phyloP scores from a whole-genome alignment of 2,329 filamentous ascomycete genomes.

The Epichloe sylvatica region DNA sequence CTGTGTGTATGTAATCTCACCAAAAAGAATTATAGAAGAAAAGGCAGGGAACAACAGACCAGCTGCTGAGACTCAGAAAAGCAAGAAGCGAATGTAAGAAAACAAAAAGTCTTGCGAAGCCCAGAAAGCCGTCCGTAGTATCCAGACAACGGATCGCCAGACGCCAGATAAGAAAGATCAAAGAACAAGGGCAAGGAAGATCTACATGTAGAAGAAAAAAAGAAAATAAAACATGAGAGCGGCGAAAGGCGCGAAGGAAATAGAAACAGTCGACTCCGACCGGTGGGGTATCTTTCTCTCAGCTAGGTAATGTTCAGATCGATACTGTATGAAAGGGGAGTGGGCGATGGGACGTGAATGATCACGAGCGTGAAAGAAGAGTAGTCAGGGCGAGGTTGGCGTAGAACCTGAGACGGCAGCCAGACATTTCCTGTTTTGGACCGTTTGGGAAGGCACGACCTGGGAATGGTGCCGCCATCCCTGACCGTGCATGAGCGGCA shows the following conservation, averaged over 20 bases:
- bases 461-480: not conserved
- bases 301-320: not conserved
- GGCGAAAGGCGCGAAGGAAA: not conserved
- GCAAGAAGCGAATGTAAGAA: not conserved
- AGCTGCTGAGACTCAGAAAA: slow-evolving; percentile 1
- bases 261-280: not conserved
- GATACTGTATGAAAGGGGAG: not conserved
- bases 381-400: not conserved
- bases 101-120: not conserved
- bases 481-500: not conserved
- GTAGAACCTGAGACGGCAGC: slow-evolving; percentile 15
- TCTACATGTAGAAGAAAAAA: not conserved
- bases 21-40: not conserved
- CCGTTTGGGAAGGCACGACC: not conserved
- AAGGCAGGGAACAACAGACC: slow-evolving; percentile 2
- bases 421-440: slow-evolving; percentile 17
- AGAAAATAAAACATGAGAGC: not conserved
- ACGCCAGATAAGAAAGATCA: not conserved
- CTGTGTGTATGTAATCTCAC: too few species aligned
- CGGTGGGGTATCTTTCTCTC: not conserved
- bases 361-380: not conserved
- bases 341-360: too few species aligned
- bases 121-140: not conserved
- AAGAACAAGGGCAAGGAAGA: not conserved
- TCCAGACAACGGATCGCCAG: not conserved